phyloP scores from a whole-genome alignment of 805 yeast genomes.

The Ascoidea tarda region DNA sequence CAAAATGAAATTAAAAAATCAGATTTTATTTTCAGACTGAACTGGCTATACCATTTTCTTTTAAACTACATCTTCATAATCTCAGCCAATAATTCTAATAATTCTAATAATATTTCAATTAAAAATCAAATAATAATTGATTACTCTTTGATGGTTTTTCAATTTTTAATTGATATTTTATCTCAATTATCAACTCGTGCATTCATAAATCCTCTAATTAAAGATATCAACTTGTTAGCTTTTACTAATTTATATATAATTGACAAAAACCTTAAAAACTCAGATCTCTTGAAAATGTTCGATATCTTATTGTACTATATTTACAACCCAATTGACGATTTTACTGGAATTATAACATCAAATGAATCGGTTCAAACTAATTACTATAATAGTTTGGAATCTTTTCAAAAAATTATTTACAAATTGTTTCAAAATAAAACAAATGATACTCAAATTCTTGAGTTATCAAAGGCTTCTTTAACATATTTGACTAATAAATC shows the following conservation, averaged over 20 bases:
- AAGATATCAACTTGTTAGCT: conserved; percentile 15
- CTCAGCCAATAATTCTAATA: conserved; percentile 3
- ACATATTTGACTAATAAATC: not conserved
- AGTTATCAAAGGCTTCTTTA: not conserved
- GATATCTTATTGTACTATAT: conserved; percentile 13
- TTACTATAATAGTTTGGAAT: conserved; percentile 4
- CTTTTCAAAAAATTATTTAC: conserved; percentile 12
- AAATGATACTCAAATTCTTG: conserved; percentile 8
- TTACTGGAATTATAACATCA: conserved; percentile 16
- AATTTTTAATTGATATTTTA: conserved; percentile 16
- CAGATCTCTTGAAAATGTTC: not conserved
- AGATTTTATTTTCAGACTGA: conserved; percentile 10
- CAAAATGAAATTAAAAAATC: conserved; percentile 8
- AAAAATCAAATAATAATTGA: not conserved
- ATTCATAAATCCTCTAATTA: conserved; percentile 18
- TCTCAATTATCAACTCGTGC: conserved; percentile 26
- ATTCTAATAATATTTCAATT: conserved; percentile 9
- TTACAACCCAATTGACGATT: conserved; percentile 25
- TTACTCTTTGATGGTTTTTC: conserved; percentile 9
- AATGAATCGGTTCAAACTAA: conserved; percentile 6
- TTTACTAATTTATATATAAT: conserved; percentile 2
- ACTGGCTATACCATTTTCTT: conserved; percentile 12
- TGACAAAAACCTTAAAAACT: conserved; percentile 1
- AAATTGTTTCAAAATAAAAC: conserved; percentile 12
- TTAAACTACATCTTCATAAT: conserved; percentile 16